A percentile compares a stretch with the other conserved stretches of the same genome.
Conservation (phyloP, 2,329 filamentous ascomycete species). For the Colletotrichum sp. region DNA sequence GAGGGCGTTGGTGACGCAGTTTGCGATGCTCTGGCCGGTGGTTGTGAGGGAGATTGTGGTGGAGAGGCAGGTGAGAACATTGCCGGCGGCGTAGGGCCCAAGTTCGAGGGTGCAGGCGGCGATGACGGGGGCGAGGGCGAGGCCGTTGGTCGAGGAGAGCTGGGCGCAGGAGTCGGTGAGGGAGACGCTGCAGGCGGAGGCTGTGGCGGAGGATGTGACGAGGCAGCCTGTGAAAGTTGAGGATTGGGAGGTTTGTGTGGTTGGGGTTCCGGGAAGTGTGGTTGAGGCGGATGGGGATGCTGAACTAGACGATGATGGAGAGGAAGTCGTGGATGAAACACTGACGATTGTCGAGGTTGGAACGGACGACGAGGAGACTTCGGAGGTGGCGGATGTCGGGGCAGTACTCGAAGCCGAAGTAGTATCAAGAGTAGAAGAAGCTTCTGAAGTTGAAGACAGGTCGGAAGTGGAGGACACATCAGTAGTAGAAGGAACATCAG, state of each 20-base stretch:
- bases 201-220: background rate
- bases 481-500: background rate
- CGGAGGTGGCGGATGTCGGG: background rate
- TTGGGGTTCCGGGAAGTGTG: background rate
- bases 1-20: background rate
- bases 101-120: conserved; percentile 15
- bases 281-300: background rate
- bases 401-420: background rate
- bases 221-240: background rate
- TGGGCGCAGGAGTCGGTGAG: conserved; percentile 16
- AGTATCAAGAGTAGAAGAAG: background rate
- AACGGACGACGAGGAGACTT: background rate
- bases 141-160: background rate
- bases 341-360: background rate
- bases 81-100: conserved; percentile 13
- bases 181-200: background rate
- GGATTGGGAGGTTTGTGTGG: background rate
- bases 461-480: background rate
- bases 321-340: background rate
- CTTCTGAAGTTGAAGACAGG: background rate
- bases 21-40: background rate
- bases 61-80: conserved; percentile 1
- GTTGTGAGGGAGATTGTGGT: background rate
- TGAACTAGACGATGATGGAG: background rate
- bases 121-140: conserved; percentile 12